phyloP scores from a whole-genome alignment of 352 stramenopile genomes.

The Detonula confervacea region DNA sequence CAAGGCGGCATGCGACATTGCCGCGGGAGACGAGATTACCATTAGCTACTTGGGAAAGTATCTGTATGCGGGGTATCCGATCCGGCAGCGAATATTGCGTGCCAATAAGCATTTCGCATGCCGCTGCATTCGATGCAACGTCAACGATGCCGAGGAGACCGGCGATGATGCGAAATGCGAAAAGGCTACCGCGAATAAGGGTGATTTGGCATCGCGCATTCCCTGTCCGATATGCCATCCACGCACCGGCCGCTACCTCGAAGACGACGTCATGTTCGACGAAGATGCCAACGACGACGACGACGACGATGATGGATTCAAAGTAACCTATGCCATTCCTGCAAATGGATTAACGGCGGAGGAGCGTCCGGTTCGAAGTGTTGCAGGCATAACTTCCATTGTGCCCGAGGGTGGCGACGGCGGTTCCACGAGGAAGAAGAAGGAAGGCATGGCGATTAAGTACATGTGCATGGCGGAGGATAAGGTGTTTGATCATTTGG shows the following conservation, averaged over 20 bases:
- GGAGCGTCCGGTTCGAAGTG: slow-evolving; percentile 28
- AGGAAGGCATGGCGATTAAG: slow-evolving; percentile 44
- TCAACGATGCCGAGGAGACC: background rate
- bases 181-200: background rate
- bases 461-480: slow-evolving; percentile 58
- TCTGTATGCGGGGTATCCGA: slow-evolving; percentile 65
- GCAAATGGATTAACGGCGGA: slow-evolving; percentile 43
- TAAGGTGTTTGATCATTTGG: slow-evolving; percentile 50
- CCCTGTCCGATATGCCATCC: slow-evolving; percentile 76
- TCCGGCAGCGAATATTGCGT: slow-evolving; percentile 55
- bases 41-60: slow-evolving; percentile 80
- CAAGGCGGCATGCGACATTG: slow-evolving; percentile 67
- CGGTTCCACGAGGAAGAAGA: slow-evolving; percentile 45
- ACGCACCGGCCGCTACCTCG: slow-evolving; percentile 64
- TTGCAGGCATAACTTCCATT: slow-evolving; percentile 19
- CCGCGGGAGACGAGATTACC: slow-evolving; percentile 71
- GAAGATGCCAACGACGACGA: slow-evolving; percentile 60
- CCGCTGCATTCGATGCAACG: slow-evolving; percentile 63
- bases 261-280: slow-evolving; percentile 82
- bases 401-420: slow-evolving; percentile 1
- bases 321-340: slow-evolving; percentile 40
- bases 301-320: slow-evolving; percentile 35
- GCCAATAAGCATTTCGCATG: slow-evolving; percentile 78
- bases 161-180: background rate
- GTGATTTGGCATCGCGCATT: slow-evolving; percentile 64